Evolutionary conservation across 257 asterid species (phyloP).

Genomic region (Penstemon newberryi): DNA sequence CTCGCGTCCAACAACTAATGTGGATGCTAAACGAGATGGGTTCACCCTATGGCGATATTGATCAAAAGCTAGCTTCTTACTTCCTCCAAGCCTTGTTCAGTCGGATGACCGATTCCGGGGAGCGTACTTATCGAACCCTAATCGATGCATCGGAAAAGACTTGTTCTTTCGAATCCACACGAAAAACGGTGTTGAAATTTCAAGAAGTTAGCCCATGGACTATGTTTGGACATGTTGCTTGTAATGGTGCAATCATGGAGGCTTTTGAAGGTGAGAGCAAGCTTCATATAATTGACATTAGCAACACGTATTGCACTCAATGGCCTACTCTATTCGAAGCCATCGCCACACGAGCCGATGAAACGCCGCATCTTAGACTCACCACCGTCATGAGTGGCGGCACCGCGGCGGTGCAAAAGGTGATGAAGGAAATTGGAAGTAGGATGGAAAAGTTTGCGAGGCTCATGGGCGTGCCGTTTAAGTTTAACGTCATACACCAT

Average conservation of each 20-base stretch:
- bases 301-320: conserved; percentile 92
- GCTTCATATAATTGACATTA: conserved; percentile 74
- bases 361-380: conserved; percentile 83
- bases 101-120: conserved; percentile 87
- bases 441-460: conserved; percentile 94
- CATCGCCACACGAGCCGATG: conserved; percentile 83
- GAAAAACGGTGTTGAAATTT: conserved; percentile 69
- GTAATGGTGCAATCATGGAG: conserved; percentile 91
- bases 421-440: conserved; percentile 81
- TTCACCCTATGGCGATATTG: conserved; percentile 84
- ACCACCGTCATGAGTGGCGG: conserved; percentile 61
- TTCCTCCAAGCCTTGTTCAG: conserved; percentile 79
- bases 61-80: conserved; percentile 81
- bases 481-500: conserved; percentile 65
- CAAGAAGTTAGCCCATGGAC: conserved; percentile 98
- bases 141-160: conserved; percentile 58
- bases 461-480: conserved; percentile 94
- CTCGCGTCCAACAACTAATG: conserved; percentile 75
- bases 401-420: conserved; percentile 41
- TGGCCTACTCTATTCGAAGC: conserved; percentile 98
- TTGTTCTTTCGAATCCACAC: conserved; percentile 74
- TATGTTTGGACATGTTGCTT: conserved; percentile 87
- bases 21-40: conserved; percentile 97
- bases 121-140: conserved; percentile 48
- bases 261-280: conserved; percentile 78